These are phyloP conservation scores for Termitomyces sp. DNA, from an alignment of 768 basidiomycete species.

Conservation along the genomic window DNA sequence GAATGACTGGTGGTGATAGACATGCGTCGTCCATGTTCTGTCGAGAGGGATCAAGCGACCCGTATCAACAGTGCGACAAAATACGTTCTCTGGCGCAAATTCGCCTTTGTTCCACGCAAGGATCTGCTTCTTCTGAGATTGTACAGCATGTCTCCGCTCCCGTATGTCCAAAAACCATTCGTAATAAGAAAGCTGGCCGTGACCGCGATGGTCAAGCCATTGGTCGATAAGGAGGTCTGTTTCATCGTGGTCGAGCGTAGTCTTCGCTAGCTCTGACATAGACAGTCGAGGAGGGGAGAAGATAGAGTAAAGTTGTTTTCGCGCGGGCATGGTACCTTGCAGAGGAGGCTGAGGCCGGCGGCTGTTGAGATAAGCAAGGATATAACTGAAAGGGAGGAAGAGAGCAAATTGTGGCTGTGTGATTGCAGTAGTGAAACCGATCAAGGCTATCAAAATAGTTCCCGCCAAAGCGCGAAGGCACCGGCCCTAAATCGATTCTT, in stretches of 20 bases:
- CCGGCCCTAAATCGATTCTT: conserved; percentile 33
- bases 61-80: conserved; percentile 76
- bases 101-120: conserved; percentile 68
- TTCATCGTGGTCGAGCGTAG: conserved; percentile 71
- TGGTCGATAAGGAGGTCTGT: conserved; percentile 80
- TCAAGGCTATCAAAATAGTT: conserved; percentile 20
- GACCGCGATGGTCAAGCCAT: conserved; percentile 71
- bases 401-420: conserved; percentile 18
- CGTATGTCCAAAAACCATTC: conserved; percentile 74
- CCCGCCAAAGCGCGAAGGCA: conserved; percentile 22
- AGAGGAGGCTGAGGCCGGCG: background rate
- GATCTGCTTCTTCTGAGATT: conserved; percentile 44
- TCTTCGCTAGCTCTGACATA: conserved; percentile 78
- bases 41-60: conserved; percentile 76
- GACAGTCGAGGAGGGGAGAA: conserved; percentile 62
- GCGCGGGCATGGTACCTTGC: conserved; percentile 34
- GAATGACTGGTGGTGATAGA: conserved; percentile 76
- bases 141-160: conserved; percentile 55
- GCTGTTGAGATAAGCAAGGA: conserved; percentile 1
- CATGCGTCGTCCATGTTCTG: conserved; percentile 79
- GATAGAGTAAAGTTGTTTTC: conserved; percentile 54
- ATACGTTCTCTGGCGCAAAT: conserved; percentile 76
- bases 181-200: conserved; percentile 63
- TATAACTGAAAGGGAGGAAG: conserved; percentile 1
- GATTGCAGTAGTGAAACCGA: conserved; percentile 7